Conservation (phyloP, 495 filamentous ascomycete species). For the Podospora appendiculata region DNA sequence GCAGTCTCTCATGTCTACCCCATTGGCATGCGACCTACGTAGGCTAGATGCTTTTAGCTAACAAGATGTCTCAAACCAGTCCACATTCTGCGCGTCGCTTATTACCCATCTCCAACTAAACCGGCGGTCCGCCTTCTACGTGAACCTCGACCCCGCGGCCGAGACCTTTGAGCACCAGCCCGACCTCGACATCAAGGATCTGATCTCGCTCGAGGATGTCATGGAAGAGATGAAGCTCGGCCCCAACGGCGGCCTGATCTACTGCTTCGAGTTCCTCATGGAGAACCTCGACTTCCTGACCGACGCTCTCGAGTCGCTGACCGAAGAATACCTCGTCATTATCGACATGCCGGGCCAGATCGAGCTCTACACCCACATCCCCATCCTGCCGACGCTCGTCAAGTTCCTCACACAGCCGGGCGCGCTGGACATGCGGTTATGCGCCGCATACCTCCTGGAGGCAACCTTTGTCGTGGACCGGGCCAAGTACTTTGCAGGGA, state of each 20-base stretch:
- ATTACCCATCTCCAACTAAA: slow-evolving; percentile 87
- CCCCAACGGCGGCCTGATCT: slow-evolving; percentile 92
- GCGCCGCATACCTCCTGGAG: slow-evolving; percentile 93
- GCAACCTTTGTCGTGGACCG: slow-evolving; percentile 90
- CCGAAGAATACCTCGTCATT: slow-evolving; percentile 91
- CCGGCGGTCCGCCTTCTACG: slow-evolving; percentile 83
- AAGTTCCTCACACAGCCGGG: slow-evolving; percentile 72
- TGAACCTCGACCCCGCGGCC: slow-evolving; percentile 96
- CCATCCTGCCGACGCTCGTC: slow-evolving; percentile 79
- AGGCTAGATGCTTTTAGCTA: no score
- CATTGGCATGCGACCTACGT: no score
- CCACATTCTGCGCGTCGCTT: slow-evolving; percentile 88
- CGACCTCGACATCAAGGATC: slow-evolving; percentile 93
- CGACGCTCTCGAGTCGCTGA: slow-evolving; percentile 74
- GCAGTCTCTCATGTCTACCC: no score
- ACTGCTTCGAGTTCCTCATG: slow-evolving; percentile 94
- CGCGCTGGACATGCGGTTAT: slow-evolving; percentile 80
- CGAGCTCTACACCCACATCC: slow-evolving; percentile 96
- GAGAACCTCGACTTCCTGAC: slow-evolving; percentile 95
- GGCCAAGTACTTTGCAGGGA: slow-evolving; percentile 94
- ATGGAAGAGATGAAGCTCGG: slow-evolving; percentile 96
- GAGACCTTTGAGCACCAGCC: slow-evolving; percentile 87
- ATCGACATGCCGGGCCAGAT: slow-evolving; percentile 99
- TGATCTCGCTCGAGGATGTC: slow-evolving; percentile 93
- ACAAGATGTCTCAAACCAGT: slow-evolving; percentile 33